Evolutionary conservation across 306 rosid species (phyloP).

Genomic region (Dryas octopetala): DNA sequence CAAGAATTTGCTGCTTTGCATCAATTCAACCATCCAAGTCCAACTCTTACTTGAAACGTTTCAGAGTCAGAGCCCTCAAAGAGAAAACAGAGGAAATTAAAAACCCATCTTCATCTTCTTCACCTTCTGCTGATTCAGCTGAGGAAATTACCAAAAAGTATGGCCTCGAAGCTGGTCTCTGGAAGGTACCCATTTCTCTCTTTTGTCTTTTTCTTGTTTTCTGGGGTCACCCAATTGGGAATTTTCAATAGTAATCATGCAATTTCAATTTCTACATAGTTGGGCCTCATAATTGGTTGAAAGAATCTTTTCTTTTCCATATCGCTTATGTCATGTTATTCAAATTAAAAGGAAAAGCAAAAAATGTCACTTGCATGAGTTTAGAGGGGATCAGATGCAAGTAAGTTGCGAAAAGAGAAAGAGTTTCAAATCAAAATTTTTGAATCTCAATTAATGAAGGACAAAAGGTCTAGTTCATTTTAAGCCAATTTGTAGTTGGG

Average conservation of each 20-base stretch:
- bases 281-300: neutral
- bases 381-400: no score
- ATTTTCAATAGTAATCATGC: neutral
- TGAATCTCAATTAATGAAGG: neutral
- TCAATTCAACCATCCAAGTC: conserved; percentile 31
- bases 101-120: conserved; percentile 45
- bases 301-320: neutral
- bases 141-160: conserved; percentile 80
- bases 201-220: conserved; percentile 2
- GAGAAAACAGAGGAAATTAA: conserved; percentile 74
- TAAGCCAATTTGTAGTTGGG: neutral
- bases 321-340: no score
- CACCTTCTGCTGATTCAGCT: conserved; percentile 43
- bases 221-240: neutral
- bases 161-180: conserved; percentile 93
- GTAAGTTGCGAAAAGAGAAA: no score
- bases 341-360: no score
- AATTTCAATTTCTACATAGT: neutral
- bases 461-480: neutral
- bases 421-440: neutral
- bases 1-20: conserved; percentile 23
- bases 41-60: conserved; percentile 28
- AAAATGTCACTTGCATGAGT: no score
- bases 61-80: conserved; percentile 61
- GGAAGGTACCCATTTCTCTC: conserved; percentile 64